Base-by-base conservation (phyloP, 306 rosid genomes). In the Trifolium repens region DNA sequence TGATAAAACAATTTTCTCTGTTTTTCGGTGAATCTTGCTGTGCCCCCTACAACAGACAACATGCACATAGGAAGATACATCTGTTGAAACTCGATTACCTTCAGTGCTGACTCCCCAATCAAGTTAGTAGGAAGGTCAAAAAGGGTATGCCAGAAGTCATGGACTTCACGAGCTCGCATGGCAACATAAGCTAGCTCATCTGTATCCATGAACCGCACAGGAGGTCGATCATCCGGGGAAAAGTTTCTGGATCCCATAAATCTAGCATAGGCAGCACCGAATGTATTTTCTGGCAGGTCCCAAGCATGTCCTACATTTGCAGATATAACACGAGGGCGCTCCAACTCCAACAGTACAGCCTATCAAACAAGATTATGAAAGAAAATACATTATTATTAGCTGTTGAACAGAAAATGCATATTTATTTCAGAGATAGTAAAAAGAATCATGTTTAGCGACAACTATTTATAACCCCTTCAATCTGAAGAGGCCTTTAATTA, bases 161-260 rank as follows among this genome's bases (percentile, higher is more conserved):
- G 98, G 75, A 93, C 96, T 86, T 93, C 96, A 5, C 96, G 96
- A 81, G 96, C 96, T 75, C 96, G 87, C 90, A 85, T 91, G 72
- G 93, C 89, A 12, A 91, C 96, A 76, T 89, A 93, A 12, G 92
- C 91, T 30, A 93, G 85, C 79, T 89, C 96, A 44, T 89, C 91
- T 0, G 93, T 85, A 81, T 90, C 99, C 93, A 96, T 80, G 86
- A 96, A 96, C 65, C 96, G 86, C 77, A 92, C 99, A 0, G 92
- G 97, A 53, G 97, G 98, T 39, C 99, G 79, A 74, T 96, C 99
- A 77, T 96, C 96, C 0, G 98, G 97, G 4, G 98, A 92, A 61
- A 96, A 96, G 85, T 90, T 96, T 80, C 99, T 82, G 5, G 98
- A 90, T 75, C 98, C 99, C 98, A 96, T 92, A 84, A 92, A 96